Conservation (phyloP, 805 yeast genomes). For the Suhomyces sp. region DNA sequence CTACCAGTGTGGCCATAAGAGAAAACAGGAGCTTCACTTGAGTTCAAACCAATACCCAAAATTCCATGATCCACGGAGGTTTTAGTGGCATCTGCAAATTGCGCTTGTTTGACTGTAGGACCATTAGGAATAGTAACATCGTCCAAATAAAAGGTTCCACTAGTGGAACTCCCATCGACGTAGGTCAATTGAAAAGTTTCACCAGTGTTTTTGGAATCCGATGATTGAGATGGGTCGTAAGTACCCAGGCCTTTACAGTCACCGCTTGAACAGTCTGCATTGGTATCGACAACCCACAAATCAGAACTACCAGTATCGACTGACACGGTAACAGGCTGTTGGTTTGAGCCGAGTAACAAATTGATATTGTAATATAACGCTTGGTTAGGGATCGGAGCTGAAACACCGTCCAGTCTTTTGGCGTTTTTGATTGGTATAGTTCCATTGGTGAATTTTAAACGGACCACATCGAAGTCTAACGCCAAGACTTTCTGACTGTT, state of each 20-base stretch:
- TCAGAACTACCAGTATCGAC: background rate
- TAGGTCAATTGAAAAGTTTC: background rate
- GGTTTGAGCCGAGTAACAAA: background rate
- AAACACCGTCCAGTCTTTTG: background rate
- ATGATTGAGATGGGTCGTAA: background rate
- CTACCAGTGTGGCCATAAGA: background rate
- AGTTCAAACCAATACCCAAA: conserved; percentile 3
- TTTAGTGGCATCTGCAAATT: background rate
- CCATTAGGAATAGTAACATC: conserved; percentile 4
- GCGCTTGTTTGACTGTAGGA: background rate
- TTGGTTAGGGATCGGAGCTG: background rate
- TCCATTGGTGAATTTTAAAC: background rate
- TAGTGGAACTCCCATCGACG: background rate
- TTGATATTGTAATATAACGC: background rate
- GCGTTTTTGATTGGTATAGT: background rate
- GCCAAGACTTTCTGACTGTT: background rate
- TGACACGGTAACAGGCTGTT: background rate
- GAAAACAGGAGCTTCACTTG: background rate
- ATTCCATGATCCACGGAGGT: background rate
- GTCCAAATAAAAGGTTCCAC: conserved; percentile 1
- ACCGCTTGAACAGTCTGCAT: background rate
- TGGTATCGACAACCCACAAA: background rate
- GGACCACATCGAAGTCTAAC: background rate
- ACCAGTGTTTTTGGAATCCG: background rate
- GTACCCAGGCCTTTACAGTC: background rate